Conservation (phyloP, 306 rosid species). For the Geum urbanum region DNA sequence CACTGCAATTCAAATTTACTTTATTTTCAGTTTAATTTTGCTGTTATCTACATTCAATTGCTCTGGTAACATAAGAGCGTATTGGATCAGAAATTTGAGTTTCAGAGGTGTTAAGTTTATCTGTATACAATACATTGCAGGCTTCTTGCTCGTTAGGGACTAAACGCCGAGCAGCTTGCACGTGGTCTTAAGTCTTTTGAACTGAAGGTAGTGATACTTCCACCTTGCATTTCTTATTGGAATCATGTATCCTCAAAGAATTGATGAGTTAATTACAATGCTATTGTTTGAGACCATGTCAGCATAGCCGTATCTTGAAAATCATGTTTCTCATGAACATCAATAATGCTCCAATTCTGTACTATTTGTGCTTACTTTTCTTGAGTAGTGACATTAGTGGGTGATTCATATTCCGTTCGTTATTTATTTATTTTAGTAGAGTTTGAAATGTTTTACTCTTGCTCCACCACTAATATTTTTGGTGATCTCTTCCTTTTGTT, state of each 20-base stretch:
- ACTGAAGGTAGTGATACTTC: conserved; percentile 51
- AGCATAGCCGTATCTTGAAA: not conserved
- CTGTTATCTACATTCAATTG: not conserved
- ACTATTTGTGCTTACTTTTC: not conserved
- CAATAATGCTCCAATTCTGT: not conserved
- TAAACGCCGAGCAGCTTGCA: conserved; percentile 98
- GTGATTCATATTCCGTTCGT: not conserved
- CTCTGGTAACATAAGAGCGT: not conserved
- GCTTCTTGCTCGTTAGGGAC: conserved; percentile 97
- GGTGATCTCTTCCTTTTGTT: conserved; percentile 1
- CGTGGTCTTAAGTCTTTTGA: conserved; percentile 97
- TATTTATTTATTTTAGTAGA: not conserved
- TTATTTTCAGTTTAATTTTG: not conserved
- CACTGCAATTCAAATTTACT: not conserved
- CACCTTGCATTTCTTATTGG: conserved; percentile 14
- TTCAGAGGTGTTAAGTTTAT: not conserved
- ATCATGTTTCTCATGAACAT: not conserved
- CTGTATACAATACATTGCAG: conserved; percentile 32
- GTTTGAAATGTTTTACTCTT: conserved; percentile 22
- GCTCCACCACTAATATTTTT: conserved; percentile 12
- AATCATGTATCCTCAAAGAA: not conserved
- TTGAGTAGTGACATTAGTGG: not conserved
- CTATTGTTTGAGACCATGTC: not conserved
- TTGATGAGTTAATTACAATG: conserved; percentile 12
- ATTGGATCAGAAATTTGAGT: not conserved